These are phyloP conservation scores for Collybiopsis confluens DNA, from an alignment of 768 basidiomycete species.

Conservation along the genomic window DNA sequence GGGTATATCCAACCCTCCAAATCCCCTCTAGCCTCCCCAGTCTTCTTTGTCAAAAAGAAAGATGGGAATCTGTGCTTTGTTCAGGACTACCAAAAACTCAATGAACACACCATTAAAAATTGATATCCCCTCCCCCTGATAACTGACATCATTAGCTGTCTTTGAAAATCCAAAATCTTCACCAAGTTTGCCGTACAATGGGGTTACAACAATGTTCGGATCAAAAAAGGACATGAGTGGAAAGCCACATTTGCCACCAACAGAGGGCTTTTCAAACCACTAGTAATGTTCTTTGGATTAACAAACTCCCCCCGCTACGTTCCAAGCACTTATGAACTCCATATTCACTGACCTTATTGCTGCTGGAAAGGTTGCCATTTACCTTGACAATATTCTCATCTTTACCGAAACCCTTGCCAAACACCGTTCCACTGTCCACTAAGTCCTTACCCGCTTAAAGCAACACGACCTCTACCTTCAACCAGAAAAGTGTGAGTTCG, in stretches of 20 bases:
- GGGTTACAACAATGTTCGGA: slow-evolving; percentile 37
- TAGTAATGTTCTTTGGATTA: slow-evolving; percentile 39
- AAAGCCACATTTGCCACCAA: slow-evolving; percentile 38
- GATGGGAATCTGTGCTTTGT: slow-evolving; percentile 15
- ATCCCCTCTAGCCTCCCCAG: slow-evolving; percentile 7
- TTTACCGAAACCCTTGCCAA: slow-evolving; percentile 8
- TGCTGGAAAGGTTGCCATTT: slow-evolving; percentile 22
- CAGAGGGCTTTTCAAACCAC: slow-evolving; percentile 32
- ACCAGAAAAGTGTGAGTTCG: slow-evolving; percentile 23
- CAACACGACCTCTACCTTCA: slow-evolving; percentile 19
- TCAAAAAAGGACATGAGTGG: slow-evolving; percentile 37
- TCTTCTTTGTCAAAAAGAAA: slow-evolving; percentile 22
- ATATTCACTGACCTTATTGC: slow-evolving; percentile 24
- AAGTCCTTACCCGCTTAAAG: slow-evolving; percentile 15
- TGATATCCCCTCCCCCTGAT: slow-evolving; percentile 31
- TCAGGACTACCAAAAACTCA: slow-evolving; percentile 20
- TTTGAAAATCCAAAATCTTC: slow-evolving; percentile 21
- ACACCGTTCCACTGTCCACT: slow-evolving; percentile 8
- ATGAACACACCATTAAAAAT: slow-evolving; percentile 27
- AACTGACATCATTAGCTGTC: slow-evolving; percentile 25
- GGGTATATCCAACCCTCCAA: slow-evolving; percentile 22
- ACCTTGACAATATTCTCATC: slow-evolving; percentile 28
- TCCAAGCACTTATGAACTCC: slow-evolving; percentile 31
- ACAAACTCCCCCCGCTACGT: slow-evolving; percentile 26
- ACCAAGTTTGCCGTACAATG: slow-evolving; percentile 34